phyloP scores from a whole-genome alignment of 2,329 filamentous ascomycete species.

The Dactylonectria macrodidyma region DNA sequence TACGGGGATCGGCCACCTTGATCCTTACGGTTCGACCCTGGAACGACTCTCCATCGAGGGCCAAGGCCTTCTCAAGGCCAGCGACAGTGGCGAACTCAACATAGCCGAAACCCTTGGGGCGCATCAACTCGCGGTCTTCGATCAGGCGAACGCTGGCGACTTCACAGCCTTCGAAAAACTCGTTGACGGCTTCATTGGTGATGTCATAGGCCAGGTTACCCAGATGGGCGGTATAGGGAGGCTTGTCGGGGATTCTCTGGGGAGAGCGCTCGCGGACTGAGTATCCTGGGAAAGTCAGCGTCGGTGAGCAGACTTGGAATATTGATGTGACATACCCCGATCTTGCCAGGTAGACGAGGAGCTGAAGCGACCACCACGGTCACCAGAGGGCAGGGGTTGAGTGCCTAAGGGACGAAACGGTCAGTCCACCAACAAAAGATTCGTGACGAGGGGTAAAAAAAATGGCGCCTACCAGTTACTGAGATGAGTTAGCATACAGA shows the following conservation, averaged over 20 bases:
- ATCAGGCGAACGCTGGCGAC: slow-evolving; percentile 95
- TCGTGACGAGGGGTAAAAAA: slow-evolving; percentile 28
- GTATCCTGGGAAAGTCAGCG: slow-evolving; percentile 63
- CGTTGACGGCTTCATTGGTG: slow-evolving; percentile 84
- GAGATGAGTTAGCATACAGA: slow-evolving; percentile 47
- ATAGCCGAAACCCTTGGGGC: slow-evolving; percentile 98
- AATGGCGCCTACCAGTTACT: slow-evolving; percentile 55
- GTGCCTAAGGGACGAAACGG: slow-evolving; percentile 60
- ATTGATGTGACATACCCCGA: slow-evolving; percentile 55
- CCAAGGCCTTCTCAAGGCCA: slow-evolving; percentile 91
- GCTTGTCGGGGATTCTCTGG: slow-evolving; percentile 82
- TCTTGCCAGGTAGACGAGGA: slow-evolving; percentile 59
- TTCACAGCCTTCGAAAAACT: slow-evolving; percentile 88
- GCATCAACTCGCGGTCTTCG: slow-evolving; percentile 93
- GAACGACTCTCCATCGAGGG: slow-evolving; percentile 85
- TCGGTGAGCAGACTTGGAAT: slow-evolving; percentile 4
- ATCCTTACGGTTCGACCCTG: slow-evolving; percentile 92
- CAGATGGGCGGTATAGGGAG: slow-evolving; percentile 95
- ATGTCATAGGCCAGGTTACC: slow-evolving; percentile 98
- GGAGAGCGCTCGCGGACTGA: slow-evolving; percentile 81
- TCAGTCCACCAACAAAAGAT: slow-evolving; percentile 43
- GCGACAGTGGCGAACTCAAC: slow-evolving; percentile 93
- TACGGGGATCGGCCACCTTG: slow-evolving; percentile 98
- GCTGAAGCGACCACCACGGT: slow-evolving; percentile 60
- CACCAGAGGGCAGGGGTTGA: slow-evolving; percentile 68